Conservation (phyloP, 768 basidiomycete genomes). For the Lactarius akahatsu region DNA sequence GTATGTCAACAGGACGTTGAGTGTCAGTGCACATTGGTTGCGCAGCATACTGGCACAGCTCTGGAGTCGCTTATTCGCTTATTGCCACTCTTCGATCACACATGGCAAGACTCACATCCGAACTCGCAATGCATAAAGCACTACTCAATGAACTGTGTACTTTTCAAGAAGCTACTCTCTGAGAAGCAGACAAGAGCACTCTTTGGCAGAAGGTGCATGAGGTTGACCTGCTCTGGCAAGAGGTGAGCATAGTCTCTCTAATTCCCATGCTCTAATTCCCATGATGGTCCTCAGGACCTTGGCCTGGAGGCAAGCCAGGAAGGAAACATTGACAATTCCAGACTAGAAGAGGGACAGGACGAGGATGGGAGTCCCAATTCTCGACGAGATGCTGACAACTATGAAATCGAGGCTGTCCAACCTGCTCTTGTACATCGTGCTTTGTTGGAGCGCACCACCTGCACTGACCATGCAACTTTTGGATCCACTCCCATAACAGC, state of each 20-base stretch:
- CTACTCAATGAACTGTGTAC: conserved; percentile 64
- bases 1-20: conserved; percentile 77
- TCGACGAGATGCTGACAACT: conserved; percentile 31
- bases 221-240: no score
- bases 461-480: conserved; percentile 54
- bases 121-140: conserved; percentile 71
- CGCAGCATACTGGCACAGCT: conserved; percentile 55
- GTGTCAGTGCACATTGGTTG: conserved; percentile 61
- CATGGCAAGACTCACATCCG: conserved; percentile 72
- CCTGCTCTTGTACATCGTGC: conserved; percentile 23
- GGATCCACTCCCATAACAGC: conserved; percentile 40
- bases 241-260: not conserved
- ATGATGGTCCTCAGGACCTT: not conserved
- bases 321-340: conserved; percentile 6
- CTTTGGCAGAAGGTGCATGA: conserved; percentile 52
- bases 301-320: not conserved
- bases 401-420: conserved; percentile 19
- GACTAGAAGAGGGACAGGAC: conserved; percentile 29
- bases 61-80: conserved; percentile 80
- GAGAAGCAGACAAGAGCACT: conserved; percentile 59
- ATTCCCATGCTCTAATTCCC: not conserved
- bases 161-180: no score
- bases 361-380: conserved; percentile 26
- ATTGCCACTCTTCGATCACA: conserved; percentile 72
- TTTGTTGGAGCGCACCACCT: conserved; percentile 46